Evolutionary conservation across 192 early-diverging fungal genomes (phyloP), one percentile per base, ranked within the genome.

Genomic region (Powellomyces hirtus): DNA sequence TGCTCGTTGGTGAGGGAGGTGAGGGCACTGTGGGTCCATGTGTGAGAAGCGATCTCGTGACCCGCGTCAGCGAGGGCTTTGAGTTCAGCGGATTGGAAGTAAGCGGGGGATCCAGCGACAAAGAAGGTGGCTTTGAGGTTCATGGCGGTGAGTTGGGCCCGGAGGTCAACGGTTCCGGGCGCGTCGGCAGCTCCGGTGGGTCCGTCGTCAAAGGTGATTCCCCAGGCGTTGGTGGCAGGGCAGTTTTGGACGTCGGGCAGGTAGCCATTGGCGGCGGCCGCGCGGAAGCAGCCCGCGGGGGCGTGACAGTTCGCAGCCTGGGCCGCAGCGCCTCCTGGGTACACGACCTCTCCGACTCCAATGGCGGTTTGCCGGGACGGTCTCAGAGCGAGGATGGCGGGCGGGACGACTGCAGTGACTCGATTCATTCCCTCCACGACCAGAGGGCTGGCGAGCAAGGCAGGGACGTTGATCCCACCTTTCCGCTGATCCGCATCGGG

Each of bases 1-100:
- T 86, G 83, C 51, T 84, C 85, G 44, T 84, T 89, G 13, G 84
- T 83, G 40, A 84, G 53, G 1, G 80, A 71, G 50, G 88, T 89
- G 6, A 85, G 62, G 24, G 76, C 75, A n/a, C 70, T 64, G 55
- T 91, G 89, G 24, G 87, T 79, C 84, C 86, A 88, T 7, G 79
- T 86, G 65, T 77, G 78, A 24, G 72, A 38, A 13, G 68, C 75
- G 37, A 76, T 79, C 50, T 76, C 68, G 59, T 76, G 74, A 13
- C 78, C 75, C 1, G 50, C 68, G 37, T 76, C 57, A 51, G 62
- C 74, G 20, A 60, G 35, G 20, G 55, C 52, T 58, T 74, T 58
- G 22, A 77, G 55, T 24, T 64, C 70, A 14, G 63, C 34, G 36
- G 71, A 61, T 62, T 80, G 63, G 38, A 16, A 22, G 22, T 40